Base-by-base conservation (phyloP, 2,329 filamentous ascomycete genomes). In the Epichloe festucae region DNA sequence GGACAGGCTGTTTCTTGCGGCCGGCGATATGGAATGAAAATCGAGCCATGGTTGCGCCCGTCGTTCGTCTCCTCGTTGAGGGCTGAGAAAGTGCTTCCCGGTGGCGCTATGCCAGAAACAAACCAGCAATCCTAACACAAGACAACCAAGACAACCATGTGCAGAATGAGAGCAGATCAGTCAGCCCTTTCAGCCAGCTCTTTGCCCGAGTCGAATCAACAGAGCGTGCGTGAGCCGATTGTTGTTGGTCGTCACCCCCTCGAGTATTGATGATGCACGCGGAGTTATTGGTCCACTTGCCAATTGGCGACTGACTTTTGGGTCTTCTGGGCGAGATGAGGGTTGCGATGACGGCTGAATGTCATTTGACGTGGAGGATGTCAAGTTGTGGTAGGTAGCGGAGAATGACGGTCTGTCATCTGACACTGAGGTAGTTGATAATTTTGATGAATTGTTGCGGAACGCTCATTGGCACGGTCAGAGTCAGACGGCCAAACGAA, bases 1-100 rank as follows among this genome's bases (percentile, higher is more conserved):
- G 57, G 10, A 65, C 54, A 39, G 60, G 48, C 38, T 65, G 65
- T 60, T 73, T 77, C 53, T 67, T 71, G 54, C 74, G 72, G 49
- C 74, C 69, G 49, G 73, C 69, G 15, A 76, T 61, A 34, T 73
- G 68, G 49, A 77, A 77, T 40, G 64, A 70, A 57, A 78, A 77
- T 53, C 72, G 74, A 46, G 65, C 66, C 70, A 73, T 72, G 31
- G 14, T 50, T 21, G 23, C 19, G 31, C 12, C 17, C 27, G 39
- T 31, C 21, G 3, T 23, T 31, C 21, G 3, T 23, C 11, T 50
- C 40, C 8, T 39, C 36, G 12, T 39, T 10, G 43, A 4, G 23
- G 42, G 21, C 50, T 23, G 19, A 3, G 3, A 43, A 6, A 27
- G 27, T 31, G 27, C 38, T 52, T 47, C 19, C 38, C 14, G 44